Evolutionary conservation across 2,329 filamentous ascomycete genomes (phyloP).

Genomic region (Aspergillus clavatus): DNA sequence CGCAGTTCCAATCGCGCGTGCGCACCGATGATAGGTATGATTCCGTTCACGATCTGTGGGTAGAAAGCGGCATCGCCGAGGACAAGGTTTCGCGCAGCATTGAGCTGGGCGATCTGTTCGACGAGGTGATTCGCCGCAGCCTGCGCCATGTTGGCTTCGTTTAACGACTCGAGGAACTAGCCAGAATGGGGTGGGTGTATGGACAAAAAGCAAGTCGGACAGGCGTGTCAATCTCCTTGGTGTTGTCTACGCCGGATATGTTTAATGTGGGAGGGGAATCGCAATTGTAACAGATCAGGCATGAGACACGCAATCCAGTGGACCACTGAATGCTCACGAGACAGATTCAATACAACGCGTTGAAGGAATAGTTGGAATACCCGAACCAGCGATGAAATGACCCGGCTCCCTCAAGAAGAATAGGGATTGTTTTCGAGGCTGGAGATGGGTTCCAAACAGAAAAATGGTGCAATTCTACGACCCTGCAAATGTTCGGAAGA

Average conservation of each 20-base stretch:
- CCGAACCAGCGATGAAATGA: neutral
- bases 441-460: neutral
- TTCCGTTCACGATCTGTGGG: slow-evolving; percentile 82
- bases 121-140: slow-evolving; percentile 52
- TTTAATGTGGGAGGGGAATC: neutral
- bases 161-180: neutral
- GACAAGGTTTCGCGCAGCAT: slow-evolving; percentile 84
- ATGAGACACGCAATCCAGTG: neutral
- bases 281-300: neutral
- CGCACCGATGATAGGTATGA: slow-evolving; percentile 83
- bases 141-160: slow-evolving; percentile 48
- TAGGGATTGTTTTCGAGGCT: neutral
- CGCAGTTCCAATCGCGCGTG: slow-evolving; percentile 72
- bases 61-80: slow-evolving; percentile 84
- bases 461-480: neutral
- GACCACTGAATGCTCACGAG: neutral
- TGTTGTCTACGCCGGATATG: neutral
- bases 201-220: neutral
- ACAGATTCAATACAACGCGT: neutral
- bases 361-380: neutral
- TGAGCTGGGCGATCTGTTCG: slow-evolving; percentile 80
- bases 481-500: neutral
- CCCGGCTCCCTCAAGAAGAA: neutral
- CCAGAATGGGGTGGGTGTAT: neutral
- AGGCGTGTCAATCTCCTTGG: neutral